Evolutionary conservation across 2,329 filamentous ascomycete genomes (phyloP).

Genomic region (Cordyceps cicadae): DNA sequence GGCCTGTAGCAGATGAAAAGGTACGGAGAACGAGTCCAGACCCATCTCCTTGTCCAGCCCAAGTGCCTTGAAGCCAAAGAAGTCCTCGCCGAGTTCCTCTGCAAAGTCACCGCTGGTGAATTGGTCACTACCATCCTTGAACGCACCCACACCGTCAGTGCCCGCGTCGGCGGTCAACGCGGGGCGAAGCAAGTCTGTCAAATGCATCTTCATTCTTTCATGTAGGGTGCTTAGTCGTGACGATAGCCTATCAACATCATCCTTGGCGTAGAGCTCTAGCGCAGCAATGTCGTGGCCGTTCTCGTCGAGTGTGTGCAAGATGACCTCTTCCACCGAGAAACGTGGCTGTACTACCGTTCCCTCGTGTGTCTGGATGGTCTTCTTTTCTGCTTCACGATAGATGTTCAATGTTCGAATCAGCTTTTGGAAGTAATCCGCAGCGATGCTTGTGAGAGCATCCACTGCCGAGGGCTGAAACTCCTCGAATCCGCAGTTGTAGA

Average conservation of each 20-base stretch:
- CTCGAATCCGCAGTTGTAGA: conserved; percentile 94
- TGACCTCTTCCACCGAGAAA: conserved; percentile 75
- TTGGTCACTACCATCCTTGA: conserved; percentile 94
- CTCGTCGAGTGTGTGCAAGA: conserved; percentile 77
- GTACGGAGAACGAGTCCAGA: conserved; percentile 78
- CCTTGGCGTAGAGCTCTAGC: conserved; percentile 79
- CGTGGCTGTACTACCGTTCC: conserved; percentile 48
- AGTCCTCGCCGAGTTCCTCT: conserved; percentile 95
- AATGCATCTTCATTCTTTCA: conserved; percentile 87
- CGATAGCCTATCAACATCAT: conserved; percentile 82
- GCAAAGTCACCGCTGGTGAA: conserved; percentile 96
- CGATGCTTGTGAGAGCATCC: conserved; percentile 82
- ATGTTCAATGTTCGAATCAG: conserved; percentile 69
- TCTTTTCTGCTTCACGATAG: conserved; percentile 77
- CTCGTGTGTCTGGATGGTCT: conserved; percentile 41
- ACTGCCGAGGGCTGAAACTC: conserved; percentile 93
- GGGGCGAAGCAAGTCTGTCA: conserved; percentile 87
- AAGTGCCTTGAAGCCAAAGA: conserved; percentile 95
- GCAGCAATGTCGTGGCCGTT: conserved; percentile 75
- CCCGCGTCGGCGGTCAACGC: conserved; percentile 68
- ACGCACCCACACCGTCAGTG: conserved; percentile 78
- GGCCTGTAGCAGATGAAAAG: conserved; percentile 86
- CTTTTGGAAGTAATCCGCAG: conserved; percentile 82
- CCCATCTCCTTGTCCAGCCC: conserved; percentile 89
- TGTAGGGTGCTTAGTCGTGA: conserved; percentile 76